Evolutionary conservation across 1,139 yeast genomes (phyloP).

Genomic region (Geotrichum aggregatum): DNA sequence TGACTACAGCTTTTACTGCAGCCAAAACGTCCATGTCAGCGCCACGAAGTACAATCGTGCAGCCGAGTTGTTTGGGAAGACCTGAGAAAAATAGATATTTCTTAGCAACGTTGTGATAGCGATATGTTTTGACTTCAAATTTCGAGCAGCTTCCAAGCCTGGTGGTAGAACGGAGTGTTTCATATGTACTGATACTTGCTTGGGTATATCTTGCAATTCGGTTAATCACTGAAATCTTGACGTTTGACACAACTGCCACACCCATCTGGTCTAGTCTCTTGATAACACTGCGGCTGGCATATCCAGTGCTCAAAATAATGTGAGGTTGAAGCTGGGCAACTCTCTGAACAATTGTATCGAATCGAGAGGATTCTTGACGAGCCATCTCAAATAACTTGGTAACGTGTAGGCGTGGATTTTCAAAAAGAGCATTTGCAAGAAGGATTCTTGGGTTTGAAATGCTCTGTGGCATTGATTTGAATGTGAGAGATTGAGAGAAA

Average conservation of each 20-base stretch:
- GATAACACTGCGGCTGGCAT: slow-evolving; percentile 80
- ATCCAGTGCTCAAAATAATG: slow-evolving; percentile 72
- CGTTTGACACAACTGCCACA: slow-evolving; percentile 71
- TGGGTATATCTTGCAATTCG: slow-evolving; percentile 75
- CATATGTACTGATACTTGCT: slow-evolving; percentile 74
- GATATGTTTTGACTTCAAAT: slow-evolving; percentile 66
- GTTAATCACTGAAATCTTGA: slow-evolving; percentile 79
- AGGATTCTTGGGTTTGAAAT: slow-evolving; percentile 71
- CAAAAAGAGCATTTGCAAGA: slow-evolving; percentile 82
- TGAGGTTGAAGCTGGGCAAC: slow-evolving; percentile 75
- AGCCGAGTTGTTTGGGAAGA: slow-evolving; percentile 68
- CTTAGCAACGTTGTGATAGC: slow-evolving; percentile 52
- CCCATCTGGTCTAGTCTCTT: slow-evolving; percentile 69
- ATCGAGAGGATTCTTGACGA: slow-evolving; percentile 83
- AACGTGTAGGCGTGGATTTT: slow-evolving; percentile 68
- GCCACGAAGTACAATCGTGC: slow-evolving; percentile 80
- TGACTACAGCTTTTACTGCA: slow-evolving; percentile 72
- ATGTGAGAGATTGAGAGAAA: slow-evolving; percentile 81
- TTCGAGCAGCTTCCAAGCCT: slow-evolving; percentile 66
- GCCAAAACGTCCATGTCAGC: slow-evolving; percentile 53
- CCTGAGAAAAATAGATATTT: slow-evolving; percentile 77
- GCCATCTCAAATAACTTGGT: slow-evolving; percentile 79
- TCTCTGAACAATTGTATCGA: slow-evolving; percentile 75
- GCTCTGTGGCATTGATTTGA: slow-evolving; percentile 66
- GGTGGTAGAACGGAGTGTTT: slow-evolving; percentile 56